Conservation (phyloP, 805 yeast species). For the Yarrowia sp. region DNA sequence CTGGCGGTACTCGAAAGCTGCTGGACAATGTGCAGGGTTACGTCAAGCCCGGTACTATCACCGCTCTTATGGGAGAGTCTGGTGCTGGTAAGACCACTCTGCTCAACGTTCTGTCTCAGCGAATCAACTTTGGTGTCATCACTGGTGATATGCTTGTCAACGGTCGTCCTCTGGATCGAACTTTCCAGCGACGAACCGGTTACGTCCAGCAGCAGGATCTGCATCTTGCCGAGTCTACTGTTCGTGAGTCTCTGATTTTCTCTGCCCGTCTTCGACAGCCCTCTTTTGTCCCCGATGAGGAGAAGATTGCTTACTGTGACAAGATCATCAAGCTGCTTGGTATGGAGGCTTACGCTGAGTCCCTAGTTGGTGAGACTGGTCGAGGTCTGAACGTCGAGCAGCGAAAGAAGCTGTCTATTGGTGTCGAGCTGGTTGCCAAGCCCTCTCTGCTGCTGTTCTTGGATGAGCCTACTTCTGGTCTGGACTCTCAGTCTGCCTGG, state of each 20-base stretch:
- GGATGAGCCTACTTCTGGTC: constrained; percentile 79
- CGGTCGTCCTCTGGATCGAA: constrained; percentile 65
- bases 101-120: constrained; percentile 72
- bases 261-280: constrained; percentile 79
- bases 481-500: constrained; percentile 69
- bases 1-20: constrained; percentile 50
- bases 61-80: constrained; percentile 85
- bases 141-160: constrained; percentile 77
- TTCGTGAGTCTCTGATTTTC: constrained; percentile 74
- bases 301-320: constrained; percentile 72
- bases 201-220: constrained; percentile 84
- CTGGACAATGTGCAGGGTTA: constrained; percentile 67
- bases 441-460: constrained; percentile 66
- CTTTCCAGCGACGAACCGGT: constrained; percentile 80
- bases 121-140: constrained; percentile 72
- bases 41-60: constrained; percentile 80
- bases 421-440: constrained; percentile 74
- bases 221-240: constrained; percentile 72
- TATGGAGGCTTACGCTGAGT: constrained; percentile 75
- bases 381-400: constrained; percentile 74
- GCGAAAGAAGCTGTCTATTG: constrained; percentile 71
- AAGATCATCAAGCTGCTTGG: constrained; percentile 69
- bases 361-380: constrained; percentile 80
- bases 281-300: constrained; percentile 58
- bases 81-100: constrained; percentile 89